Percentiles rank a stretch among this genome's conserved stretches.
These are phyloP conservation scores for Trifolium pratense DNA, from an alignment of 306 rosid species.

Conservation along the genomic window DNA sequence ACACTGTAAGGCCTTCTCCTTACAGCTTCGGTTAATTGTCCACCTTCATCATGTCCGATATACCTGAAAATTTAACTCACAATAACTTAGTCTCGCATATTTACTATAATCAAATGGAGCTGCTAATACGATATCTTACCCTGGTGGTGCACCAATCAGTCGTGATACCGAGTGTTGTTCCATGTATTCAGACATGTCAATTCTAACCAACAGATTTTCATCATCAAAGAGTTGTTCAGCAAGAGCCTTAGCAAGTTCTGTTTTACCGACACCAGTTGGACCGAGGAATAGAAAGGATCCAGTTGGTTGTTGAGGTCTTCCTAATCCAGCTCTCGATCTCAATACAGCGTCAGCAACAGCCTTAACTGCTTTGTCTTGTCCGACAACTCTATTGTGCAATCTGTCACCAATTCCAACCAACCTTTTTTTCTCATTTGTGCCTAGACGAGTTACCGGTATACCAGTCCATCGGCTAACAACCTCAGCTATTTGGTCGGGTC, in stretches of 20 bases:
- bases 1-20: slow-evolving; percentile 84
- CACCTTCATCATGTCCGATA: slow-evolving; percentile 95
- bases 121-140: slow-evolving; percentile 54
- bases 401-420: slow-evolving; percentile 80
- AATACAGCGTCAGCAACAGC: slow-evolving; percentile 87
- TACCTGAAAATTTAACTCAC: slow-evolving; percentile 49
- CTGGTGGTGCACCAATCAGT: slow-evolving; percentile 93
- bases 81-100: background rate
- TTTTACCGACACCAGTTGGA: slow-evolving; percentile 94
- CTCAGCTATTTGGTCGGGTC: slow-evolving; percentile 88
- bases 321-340: slow-evolving; percentile 88
- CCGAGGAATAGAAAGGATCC: slow-evolving; percentile 89
- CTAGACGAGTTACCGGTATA: slow-evolving; percentile 89
- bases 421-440: slow-evolving; percentile 79
- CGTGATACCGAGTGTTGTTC: slow-evolving; percentile 84
- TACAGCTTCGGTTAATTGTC: slow-evolving; percentile 48
- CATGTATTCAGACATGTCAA: slow-evolving; percentile 96
- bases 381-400: slow-evolving; percentile 85
- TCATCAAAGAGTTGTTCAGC: slow-evolving; percentile 91
- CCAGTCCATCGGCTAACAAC: slow-evolving; percentile 98
- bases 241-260: slow-evolving; percentile 97
- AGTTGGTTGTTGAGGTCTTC: slow-evolving; percentile 85
- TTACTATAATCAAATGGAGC: background rate
- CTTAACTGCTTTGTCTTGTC: slow-evolving; percentile 82
- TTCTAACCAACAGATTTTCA: slow-evolving; percentile 72